Conservation (phyloP, 2,329 filamentous ascomycete genomes). For the Xylaria hypoxylon region DNA sequence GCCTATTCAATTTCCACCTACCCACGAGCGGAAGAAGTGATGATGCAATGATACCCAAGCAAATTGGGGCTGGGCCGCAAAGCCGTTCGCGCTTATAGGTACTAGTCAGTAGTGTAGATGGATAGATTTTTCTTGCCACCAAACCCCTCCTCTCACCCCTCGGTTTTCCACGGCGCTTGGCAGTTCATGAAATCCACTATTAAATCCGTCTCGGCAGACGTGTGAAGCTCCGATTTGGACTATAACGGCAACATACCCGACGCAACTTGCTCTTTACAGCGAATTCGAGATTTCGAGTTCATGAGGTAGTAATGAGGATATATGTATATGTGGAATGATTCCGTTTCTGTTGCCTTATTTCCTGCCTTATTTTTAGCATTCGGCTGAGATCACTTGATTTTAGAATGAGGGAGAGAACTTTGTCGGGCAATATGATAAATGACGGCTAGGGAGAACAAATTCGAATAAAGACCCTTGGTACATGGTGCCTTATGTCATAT, state of each 20-base stretch:
- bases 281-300: background rate
- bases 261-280: background rate
- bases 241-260: background rate
- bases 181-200: slow-evolving; percentile 7
- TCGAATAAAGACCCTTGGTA: too few species aligned
- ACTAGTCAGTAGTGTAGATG: background rate
- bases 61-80: slow-evolving; percentile 38
- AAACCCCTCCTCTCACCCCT: slow-evolving; percentile 6
- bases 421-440: too few species aligned
- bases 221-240: slow-evolving; percentile 9
- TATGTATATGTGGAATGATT: too few species aligned
- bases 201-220: slow-evolving; percentile 8
- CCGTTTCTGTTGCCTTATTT: too few species aligned
- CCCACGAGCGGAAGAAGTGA: slow-evolving; percentile 21
- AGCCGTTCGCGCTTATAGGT: slow-evolving; percentile 31
- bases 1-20: slow-evolving; percentile 13
- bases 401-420: too few species aligned
- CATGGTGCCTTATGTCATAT: too few species aligned
- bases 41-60: slow-evolving; percentile 40
- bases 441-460: too few species aligned
- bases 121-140: background rate
- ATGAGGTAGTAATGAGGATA: too few species aligned
- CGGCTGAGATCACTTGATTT: too few species aligned
- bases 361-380: too few species aligned
- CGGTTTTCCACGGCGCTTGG: slow-evolving; percentile 28